phyloP scores from a whole-genome alignment of 345 rosid genomes.

The Brassica incana region DNA sequence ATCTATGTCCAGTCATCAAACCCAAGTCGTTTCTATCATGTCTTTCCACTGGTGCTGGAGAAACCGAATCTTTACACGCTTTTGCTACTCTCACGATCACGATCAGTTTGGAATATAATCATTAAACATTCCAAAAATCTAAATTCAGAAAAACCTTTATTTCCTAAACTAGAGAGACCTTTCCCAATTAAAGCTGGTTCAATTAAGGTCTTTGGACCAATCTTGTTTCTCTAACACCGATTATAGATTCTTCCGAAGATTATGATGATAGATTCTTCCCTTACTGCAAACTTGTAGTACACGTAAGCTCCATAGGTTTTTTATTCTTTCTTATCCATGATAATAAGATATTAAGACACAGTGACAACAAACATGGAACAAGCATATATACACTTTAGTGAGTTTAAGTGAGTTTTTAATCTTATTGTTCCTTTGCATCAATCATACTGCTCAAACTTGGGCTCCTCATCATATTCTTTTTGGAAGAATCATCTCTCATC shows the following conservation, averaged over 20 bases:
- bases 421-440: conserved; percentile 23
- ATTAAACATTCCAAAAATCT: neutral
- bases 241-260: neutral
- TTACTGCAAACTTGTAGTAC: neutral
- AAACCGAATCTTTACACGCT: conserved; percentile 33
- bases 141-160: neutral
- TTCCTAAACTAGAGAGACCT: neutral
- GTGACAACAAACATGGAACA: neutral
- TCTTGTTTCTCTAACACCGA: neutral
- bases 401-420: conserved; percentile 10
- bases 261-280: neutral
- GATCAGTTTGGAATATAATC: conserved; percentile 30
- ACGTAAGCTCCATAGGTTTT: neutral
- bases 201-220: neutral
- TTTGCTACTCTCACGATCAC: conserved; percentile 23
- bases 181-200: neutral
- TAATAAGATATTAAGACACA: neutral
- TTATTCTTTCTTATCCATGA: neutral
- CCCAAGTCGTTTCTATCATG: conserved; percentile 26
- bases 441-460: conserved; percentile 29
- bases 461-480: conserved; percentile 26
- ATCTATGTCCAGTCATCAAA: conserved; percentile 31
- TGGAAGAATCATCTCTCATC: conserved; percentile 32
- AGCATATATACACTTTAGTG: conserved; percentile 29
- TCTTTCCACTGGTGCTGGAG: conserved; percentile 39